A percentile compares a stretch with the other conserved stretches of the same genome.
Conservation (phyloP, 352 stramenopile species). For the Pythium aphanidermatum region DNA sequence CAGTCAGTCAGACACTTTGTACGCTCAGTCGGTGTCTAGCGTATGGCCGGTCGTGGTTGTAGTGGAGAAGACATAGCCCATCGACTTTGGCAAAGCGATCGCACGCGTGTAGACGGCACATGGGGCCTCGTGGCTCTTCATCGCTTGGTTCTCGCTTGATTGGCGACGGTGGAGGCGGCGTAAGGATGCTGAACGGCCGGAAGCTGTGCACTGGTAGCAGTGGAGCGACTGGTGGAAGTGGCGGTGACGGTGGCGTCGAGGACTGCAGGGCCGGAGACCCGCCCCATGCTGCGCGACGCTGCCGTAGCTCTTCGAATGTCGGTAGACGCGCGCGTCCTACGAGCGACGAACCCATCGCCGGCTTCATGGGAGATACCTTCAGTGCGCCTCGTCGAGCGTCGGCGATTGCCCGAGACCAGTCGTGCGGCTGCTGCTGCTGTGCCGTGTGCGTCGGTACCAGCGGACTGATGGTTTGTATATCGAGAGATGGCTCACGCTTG, state of each 20-base stretch:
- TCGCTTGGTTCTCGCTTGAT: not conserved
- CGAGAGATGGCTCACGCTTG: not conserved
- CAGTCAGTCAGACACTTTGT: not conserved
- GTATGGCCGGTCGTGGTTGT: not conserved
- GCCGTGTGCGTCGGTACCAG: not conserved
- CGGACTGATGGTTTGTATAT: conserved; percentile 10
- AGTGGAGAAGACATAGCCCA: conserved; percentile 15
- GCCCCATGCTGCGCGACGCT: no score
- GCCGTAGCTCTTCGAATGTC: no score
- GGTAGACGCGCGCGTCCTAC: no score
- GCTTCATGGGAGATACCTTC: no score
- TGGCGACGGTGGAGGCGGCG: not conserved
- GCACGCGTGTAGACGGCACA: conserved; percentile 7
- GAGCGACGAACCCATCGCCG: not conserved
- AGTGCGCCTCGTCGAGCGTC: not conserved
- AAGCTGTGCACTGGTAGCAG: no score
- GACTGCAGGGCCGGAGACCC: no score
- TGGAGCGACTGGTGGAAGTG: no score
- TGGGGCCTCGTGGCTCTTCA: no score
- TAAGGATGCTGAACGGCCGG: not conserved
- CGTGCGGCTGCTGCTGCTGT: not conserved
- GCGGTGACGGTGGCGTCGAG: no score
- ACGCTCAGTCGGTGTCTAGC: no score
- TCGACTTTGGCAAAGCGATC: conserved; percentile 20
- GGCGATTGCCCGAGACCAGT: conserved; percentile 12